Percentiles rank a stretch among this genome's conserved stretches.
Conservation (phyloP, 768 basidiomycete genomes). For the Trametes elegans region DNA sequence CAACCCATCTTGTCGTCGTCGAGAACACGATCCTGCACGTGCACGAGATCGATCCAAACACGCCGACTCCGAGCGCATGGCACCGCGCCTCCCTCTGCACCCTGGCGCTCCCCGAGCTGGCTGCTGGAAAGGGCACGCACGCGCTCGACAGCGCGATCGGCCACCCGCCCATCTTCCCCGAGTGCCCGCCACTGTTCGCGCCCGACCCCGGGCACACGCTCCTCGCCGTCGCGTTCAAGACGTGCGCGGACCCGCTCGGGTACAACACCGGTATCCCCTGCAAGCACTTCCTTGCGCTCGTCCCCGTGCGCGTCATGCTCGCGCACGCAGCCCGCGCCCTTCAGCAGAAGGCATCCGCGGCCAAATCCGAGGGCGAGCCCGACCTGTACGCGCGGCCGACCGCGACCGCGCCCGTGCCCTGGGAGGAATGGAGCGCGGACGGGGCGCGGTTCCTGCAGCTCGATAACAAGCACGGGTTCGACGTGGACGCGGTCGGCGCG, state of each 20-base stretch:
- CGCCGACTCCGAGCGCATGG: neutral
- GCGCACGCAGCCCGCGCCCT: neutral
- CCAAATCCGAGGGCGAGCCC: neutral
- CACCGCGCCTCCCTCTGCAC: neutral
- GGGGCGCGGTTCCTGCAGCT: neutral
- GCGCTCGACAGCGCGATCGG: neutral
- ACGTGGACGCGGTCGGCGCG: neutral
- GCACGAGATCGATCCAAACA: neutral
- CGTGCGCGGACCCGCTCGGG: neutral
- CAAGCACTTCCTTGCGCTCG: neutral
- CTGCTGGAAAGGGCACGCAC: neutral
- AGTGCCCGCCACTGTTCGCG: neutral
- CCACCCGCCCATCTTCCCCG: neutral
- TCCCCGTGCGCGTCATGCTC: neutral
- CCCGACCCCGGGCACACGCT: neutral
- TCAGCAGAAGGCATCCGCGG: no score
- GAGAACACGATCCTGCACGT: neutral
- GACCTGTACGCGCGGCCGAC: no score
- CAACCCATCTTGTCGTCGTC: neutral
- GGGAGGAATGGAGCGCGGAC: slow-evolving; percentile 1
- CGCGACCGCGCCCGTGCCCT: no score
- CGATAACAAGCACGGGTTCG: neutral
- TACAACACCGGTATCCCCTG: neutral
- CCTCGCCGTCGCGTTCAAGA: neutral
- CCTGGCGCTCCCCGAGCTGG: neutral